phyloP scores from a whole-genome alignment of 768 basidiomycete species.

The Tricholoma bakamatsutake region DNA sequence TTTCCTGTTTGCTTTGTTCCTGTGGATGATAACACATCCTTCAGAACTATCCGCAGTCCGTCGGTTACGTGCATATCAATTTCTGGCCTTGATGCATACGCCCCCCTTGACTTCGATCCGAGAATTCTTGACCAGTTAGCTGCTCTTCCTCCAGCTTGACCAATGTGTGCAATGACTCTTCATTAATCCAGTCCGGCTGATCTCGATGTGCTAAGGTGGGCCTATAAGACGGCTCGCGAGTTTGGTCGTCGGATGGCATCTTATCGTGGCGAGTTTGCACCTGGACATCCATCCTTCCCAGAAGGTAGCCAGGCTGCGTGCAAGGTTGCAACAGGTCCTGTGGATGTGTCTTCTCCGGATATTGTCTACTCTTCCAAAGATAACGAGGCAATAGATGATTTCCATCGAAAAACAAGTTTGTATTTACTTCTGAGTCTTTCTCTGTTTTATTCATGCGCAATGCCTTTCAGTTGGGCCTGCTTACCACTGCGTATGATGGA shows the following conservation, averaged over 20 bases:
- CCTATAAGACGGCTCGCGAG: constrained; percentile 53
- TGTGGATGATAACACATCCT: not conserved
- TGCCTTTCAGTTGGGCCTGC: constrained; percentile 30
- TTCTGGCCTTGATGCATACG: not conserved
- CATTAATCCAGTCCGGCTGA: constrained; percentile 31
- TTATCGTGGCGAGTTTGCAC: constrained; percentile 33
- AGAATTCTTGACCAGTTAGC: not conserved
- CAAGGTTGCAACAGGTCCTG: constrained; percentile 21
- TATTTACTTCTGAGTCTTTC: not conserved
- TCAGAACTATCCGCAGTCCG: constrained; percentile 27
- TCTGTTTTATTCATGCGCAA: not conserved
- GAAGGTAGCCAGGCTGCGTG: constrained; percentile 26
- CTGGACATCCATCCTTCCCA: constrained; percentile 32
- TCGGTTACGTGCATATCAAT: not conserved
- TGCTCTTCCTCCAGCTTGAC: not conserved
- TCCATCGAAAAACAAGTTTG: constrained; percentile 26
- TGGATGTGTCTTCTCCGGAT: constrained; percentile 26
- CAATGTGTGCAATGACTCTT: not conserved
- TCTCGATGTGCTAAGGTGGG: constrained; percentile 40
- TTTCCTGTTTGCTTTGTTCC: constrained; percentile 9
- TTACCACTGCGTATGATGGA: constrained; percentile 38
- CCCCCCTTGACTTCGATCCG: not conserved
- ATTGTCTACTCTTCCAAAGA: constrained; percentile 38
- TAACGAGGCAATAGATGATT: constrained; percentile 36
- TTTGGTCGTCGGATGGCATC: constrained; percentile 45